Evolutionary conservation across 176 grass and related monocot species (phyloP).

Genomic region (Oryza meridionalis): DNA sequence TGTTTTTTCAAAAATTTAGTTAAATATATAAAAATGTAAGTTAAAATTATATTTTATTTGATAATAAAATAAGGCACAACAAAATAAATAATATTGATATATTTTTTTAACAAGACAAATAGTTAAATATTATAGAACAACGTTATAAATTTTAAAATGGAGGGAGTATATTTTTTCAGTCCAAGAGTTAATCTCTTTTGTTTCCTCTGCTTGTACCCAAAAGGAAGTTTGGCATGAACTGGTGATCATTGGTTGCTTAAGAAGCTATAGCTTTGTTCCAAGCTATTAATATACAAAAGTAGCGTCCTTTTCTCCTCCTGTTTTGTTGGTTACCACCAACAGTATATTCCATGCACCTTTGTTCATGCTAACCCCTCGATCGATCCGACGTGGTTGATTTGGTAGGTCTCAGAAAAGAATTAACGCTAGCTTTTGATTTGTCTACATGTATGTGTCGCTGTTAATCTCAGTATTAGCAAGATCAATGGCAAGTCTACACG

Average conservation of each 20-base stretch:
- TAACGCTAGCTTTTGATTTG: not conserved
- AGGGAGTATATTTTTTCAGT: not conserved
- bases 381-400: not conserved
- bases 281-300: not conserved
- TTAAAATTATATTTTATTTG: too few relatives aligned
- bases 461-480: not conserved
- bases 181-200: not conserved
- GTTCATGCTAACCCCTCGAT: not conserved
- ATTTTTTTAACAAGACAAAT: too few relatives aligned
- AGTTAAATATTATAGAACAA: too few relatives aligned
- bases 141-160: too few relatives aligned
- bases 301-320: not conserved
- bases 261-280: not conserved
- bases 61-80: too few relatives aligned
- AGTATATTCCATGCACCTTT: not conserved
- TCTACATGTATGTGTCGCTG: too few relatives aligned
- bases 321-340: not conserved
- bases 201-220: not conserved
- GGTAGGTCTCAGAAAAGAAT: not conserved
- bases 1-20: too few relatives aligned
- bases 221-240: not conserved
- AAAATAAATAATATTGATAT: too few relatives aligned
- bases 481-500: slow-evolving; percentile 20
- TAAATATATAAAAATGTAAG: too few relatives aligned
- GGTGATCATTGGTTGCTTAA: not conserved